These are phyloP conservation scores for Marchantia paleacea DNA, from an alignment of 225 moss, liverwort and hornwort species.

Conservation along the genomic window DNA sequence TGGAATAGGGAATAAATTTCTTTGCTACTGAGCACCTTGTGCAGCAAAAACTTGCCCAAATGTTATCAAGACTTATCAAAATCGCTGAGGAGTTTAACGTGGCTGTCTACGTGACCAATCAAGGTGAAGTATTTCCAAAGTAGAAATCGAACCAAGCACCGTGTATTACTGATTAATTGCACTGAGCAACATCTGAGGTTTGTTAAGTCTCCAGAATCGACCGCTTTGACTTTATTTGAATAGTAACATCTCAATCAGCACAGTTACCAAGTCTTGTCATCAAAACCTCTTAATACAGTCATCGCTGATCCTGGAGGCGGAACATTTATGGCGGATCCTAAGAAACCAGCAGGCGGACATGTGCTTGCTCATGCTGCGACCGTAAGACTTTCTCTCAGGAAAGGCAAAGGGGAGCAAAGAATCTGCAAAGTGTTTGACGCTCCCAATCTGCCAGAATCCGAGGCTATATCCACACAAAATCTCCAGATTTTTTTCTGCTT, in stretches of 20 bases:
- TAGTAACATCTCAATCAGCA: not conserved
- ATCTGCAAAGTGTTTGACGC: slow-evolving; percentile 88
- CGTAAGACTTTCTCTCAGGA: slow-evolving; percentile 77
- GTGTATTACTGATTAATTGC: not conserved
- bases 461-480: slow-evolving; percentile 70
- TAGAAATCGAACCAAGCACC: not conserved
- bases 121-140: slow-evolving; percentile 41
- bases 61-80: slow-evolving; percentile 87
- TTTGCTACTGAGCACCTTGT: not conserved
- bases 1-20: too few species aligned
- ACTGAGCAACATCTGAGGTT: not conserved
- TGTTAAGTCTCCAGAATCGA: not conserved
- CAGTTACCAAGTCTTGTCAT: not conserved
- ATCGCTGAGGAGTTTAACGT: slow-evolving; percentile 90
- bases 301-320: slow-evolving; percentile 95
- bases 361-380: slow-evolving; percentile 93
- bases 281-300: slow-evolving; percentile 40
- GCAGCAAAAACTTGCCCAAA: slow-evolving; percentile 94
- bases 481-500: not conserved
- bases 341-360: slow-evolving; percentile 94
- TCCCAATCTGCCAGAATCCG: slow-evolving; percentile 83
- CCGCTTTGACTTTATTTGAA: not conserved
- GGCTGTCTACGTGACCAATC: slow-evolving; percentile 90
- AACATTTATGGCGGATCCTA: slow-evolving; percentile 82
- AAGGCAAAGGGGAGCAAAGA: slow-evolving; percentile 89